phyloP scores from a whole-genome alignment of 805 yeast species.

The Candida oleophila region DNA sequence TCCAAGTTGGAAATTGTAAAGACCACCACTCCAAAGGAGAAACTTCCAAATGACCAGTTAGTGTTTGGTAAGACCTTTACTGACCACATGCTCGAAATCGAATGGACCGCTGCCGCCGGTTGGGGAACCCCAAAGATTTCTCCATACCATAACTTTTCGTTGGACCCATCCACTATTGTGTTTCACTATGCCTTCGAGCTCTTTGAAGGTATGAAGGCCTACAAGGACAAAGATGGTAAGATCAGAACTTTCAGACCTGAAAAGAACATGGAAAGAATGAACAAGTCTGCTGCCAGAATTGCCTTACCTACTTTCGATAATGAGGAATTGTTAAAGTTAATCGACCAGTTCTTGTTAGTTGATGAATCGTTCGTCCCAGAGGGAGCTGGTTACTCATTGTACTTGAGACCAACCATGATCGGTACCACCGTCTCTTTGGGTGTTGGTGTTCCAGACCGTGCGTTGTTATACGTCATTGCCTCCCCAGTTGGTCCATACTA shows the following conservation, averaged over 20 bases:
- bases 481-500: slow-evolving; percentile 96
- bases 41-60: slow-evolving; percentile 39
- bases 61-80: slow-evolving; percentile 60
- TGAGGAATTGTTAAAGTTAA: slow-evolving; percentile 70
- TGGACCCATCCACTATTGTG: slow-evolving; percentile 89
- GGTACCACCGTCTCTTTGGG: slow-evolving; percentile 91
- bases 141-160: slow-evolving; percentile 72
- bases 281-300: slow-evolving; percentile 82
- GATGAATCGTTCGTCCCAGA: slow-evolving; percentile 81
- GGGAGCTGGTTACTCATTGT: slow-evolving; percentile 86
- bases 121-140: slow-evolving; percentile 89
- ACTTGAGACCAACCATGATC: slow-evolving; percentile 91
- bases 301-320: slow-evolving; percentile 84
- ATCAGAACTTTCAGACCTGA: slow-evolving; percentile 87
- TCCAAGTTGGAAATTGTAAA: slow-evolving; percentile 34
- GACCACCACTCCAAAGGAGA: slow-evolving; percentile 35
- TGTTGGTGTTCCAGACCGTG: slow-evolving; percentile 77
- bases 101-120: slow-evolving; percentile 75
- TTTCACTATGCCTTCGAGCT: slow-evolving; percentile 94
- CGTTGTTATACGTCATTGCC: slow-evolving; percentile 80
- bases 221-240: slow-evolving; percentile 59
- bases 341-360: slow-evolving; percentile 70
- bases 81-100: slow-evolving; percentile 83
- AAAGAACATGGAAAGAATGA: slow-evolving; percentile 90
- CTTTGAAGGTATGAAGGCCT: slow-evolving; percentile 96